Percentiles rank a stretch among this genome's conserved stretches.
Conservation (phyloP, 139 green algal species). For the Diplosphaera chodatii region DNA sequence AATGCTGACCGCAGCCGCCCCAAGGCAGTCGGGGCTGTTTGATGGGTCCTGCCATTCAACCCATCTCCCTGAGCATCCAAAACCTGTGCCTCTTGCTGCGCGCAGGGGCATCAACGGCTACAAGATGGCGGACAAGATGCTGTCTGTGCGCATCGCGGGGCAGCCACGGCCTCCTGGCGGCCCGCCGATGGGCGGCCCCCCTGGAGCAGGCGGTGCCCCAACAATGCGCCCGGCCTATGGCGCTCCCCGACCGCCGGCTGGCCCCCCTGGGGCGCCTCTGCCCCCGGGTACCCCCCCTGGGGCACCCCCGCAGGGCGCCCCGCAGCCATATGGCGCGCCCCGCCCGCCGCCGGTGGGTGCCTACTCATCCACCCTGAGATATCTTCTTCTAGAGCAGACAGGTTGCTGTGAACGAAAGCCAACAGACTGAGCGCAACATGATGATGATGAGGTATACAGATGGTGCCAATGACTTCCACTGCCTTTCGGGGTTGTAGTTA, state of each 20-base stretch:
- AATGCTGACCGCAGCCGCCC: too few relatives aligned
- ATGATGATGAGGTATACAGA: too few relatives aligned
- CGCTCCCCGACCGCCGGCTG: conserved; percentile 1
- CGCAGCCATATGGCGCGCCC: background rate
- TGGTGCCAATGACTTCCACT: too few relatives aligned
- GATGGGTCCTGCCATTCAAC: too few relatives aligned
- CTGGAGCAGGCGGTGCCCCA: background rate
- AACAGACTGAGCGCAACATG: too few relatives aligned
- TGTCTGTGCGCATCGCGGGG: conserved; percentile 40
- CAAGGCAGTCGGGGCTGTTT: too few relatives aligned
- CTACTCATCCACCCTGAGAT: too few relatives aligned
- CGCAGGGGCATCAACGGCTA: conserved; percentile 21
- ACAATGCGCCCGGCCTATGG: background rate
- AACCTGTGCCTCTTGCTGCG: too few relatives aligned
- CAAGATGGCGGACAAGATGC: conserved; percentile 24
- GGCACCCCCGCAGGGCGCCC: background rate
- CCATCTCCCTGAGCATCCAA: too few relatives aligned
- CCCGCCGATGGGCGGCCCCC: background rate
- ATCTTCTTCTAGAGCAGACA: too few relatives aligned
- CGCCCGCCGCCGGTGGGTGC: background rate
- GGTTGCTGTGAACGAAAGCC: too few relatives aligned
- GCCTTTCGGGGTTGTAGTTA: too few relatives aligned
- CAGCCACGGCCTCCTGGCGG: background rate
- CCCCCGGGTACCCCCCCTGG: background rate
- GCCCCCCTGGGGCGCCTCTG: background rate